Percentiles rank a stretch among this genome's conserved stretches.
Evolutionary conservation across 345 rosid species (phyloP).

Genomic region (Citrus glauca): DNA sequence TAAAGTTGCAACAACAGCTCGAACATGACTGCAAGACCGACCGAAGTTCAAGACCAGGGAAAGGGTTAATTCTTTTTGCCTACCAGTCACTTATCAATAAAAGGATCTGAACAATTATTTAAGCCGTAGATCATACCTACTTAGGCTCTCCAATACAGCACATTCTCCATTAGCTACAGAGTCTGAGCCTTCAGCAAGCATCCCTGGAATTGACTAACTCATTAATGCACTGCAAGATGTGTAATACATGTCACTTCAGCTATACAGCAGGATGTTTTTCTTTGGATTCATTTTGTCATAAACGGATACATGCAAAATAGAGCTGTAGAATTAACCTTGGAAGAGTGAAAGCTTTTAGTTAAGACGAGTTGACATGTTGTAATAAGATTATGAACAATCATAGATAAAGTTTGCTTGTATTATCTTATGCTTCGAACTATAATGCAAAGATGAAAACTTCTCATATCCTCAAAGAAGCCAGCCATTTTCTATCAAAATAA

Average conservation of each 20-base stretch:
- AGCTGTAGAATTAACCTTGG: not conserved
- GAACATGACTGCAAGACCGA: constrained; percentile 64
- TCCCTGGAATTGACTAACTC: constrained; percentile 50
- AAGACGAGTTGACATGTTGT: not conserved
- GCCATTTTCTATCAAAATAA: not conserved
- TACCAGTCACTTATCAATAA: not conserved
- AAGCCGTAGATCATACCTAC: constrained; percentile 45
- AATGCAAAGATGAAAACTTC: not conserved
- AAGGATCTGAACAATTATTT: constrained; percentile 4
- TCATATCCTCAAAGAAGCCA: not conserved
- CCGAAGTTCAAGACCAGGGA: constrained; percentile 4
- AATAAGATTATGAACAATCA: not conserved
- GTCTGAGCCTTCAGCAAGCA: constrained; percentile 62
- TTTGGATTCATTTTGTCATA: not conserved
- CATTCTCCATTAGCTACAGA: constrained; percentile 67
- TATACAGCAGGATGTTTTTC: not conserved
- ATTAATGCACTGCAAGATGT: constrained; percentile 31
- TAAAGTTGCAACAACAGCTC: constrained; percentile 80
- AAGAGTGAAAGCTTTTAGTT: not conserved
- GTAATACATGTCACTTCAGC: constrained; percentile 9
- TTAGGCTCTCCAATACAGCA: constrained; percentile 66
- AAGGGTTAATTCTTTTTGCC: not conserved
- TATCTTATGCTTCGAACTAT: not conserved
- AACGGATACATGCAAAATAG: not conserved
- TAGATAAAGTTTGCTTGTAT: not conserved